Conservation (phyloP, 208 protist genomes). For the Wallacemonas sp. region DNA sequence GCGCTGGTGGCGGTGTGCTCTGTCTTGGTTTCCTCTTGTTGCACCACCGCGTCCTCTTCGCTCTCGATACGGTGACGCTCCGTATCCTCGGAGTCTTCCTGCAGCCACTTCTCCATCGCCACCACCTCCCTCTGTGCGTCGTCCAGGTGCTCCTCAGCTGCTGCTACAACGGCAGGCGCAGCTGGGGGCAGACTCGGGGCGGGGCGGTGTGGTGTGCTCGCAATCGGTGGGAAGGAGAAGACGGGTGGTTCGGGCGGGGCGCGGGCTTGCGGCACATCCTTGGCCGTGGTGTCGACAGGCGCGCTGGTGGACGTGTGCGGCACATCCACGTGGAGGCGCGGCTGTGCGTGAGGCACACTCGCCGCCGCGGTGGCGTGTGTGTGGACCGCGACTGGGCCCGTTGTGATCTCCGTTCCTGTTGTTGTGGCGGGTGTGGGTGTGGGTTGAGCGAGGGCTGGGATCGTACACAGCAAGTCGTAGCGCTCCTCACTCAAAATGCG, state of each 20-base stretch:
- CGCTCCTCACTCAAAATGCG: conserved; percentile 50
- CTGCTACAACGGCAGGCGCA: too few species aligned
- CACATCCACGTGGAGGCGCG: too few species aligned
- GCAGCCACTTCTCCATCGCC: neutral
- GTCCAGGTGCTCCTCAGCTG: neutral
- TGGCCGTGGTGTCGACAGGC: neutral
- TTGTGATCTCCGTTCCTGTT: neutral
- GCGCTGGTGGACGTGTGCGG: neutral
- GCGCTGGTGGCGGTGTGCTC: too few species aligned
- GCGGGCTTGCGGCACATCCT: neutral
- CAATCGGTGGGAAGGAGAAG: neutral
- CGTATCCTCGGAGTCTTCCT: neutral
- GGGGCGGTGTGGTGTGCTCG: neutral
- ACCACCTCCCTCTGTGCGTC: neutral
- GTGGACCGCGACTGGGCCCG: neutral
- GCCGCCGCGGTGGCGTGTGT: too few species aligned
- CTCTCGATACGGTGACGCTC: too few species aligned
- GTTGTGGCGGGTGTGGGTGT: neutral
- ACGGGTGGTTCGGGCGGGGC: neutral
- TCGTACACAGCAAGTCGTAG: conserved; percentile 43
- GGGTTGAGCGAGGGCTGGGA: neutral
- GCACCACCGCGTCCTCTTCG: too few species aligned
- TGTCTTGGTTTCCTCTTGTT: too few species aligned
- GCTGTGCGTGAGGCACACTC: too few species aligned
- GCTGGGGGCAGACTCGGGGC: neutral